phyloP scores from a whole-genome alignment of 1,284 basidiomycete genomes.

The Trametes hirsuta region DNA sequence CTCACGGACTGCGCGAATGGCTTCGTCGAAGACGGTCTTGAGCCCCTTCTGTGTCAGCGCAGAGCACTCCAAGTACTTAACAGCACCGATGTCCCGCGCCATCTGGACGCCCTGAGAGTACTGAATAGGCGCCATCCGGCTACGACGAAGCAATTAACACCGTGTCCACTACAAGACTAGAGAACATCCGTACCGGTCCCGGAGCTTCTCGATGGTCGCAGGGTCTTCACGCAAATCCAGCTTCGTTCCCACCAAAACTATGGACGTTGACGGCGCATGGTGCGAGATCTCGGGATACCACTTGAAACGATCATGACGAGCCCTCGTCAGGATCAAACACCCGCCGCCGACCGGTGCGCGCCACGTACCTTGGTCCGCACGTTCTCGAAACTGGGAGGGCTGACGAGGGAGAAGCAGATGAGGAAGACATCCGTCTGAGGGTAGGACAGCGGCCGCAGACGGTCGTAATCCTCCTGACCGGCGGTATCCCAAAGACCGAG shows the following conservation, averaged over 20 bases:
- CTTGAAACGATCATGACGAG: constrained; percentile 45
- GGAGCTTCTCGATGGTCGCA: constrained; percentile 87
- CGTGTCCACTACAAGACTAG: neutral
- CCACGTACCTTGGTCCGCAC: constrained; percentile 88
- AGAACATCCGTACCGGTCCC: constrained; percentile 69
- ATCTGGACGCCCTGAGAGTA: constrained; percentile 91
- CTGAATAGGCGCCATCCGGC: constrained; percentile 93
- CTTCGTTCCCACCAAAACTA: constrained; percentile 98
- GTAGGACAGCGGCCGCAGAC: constrained; percentile 96
- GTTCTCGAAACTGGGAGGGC: constrained; percentile 98
- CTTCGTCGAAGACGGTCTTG: constrained; percentile 97
- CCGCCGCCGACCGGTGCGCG: constrained; percentile 6
- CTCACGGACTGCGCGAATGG: constrained; percentile 90
- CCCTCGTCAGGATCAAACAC: constrained; percentile 12
- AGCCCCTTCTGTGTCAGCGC: constrained; percentile 97
- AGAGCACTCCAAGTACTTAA: constrained; percentile 97
- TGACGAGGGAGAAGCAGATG: constrained; percentile 98
- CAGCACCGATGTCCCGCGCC: constrained; percentile 93
- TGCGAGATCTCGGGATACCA: constrained; percentile 98
- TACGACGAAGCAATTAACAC: constrained; percentile 34
- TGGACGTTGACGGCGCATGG: constrained; percentile 93
- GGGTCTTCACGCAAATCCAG: constrained; percentile 97
- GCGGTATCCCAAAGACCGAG: constrained; percentile 99
- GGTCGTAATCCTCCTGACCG: constrained; percentile 98
- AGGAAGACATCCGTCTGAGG: constrained; percentile 99